Evolutionary conservation across 805 yeast genomes (phyloP).

Genomic region (Pichia californica): DNA sequence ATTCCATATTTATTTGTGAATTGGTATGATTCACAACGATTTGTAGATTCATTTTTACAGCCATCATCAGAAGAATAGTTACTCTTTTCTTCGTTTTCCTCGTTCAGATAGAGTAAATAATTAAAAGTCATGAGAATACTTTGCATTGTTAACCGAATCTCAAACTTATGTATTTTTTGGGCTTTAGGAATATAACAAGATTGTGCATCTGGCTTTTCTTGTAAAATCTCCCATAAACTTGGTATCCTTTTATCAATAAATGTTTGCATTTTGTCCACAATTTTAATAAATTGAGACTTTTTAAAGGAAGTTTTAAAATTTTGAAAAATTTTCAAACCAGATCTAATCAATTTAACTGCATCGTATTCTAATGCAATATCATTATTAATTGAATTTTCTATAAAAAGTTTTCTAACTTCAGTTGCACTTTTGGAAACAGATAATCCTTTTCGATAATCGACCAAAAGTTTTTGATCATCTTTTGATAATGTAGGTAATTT

Average conservation of each 20-base stretch:
- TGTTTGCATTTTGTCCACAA: slow-evolving; percentile 29
- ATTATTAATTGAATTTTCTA: slow-evolving; percentile 29
- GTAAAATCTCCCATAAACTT: slow-evolving; percentile 28
- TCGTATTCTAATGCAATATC: slow-evolving; percentile 30
- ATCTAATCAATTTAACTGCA: slow-evolving; percentile 27
- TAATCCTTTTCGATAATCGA: slow-evolving; percentile 26
- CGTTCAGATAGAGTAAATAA: slow-evolving; percentile 32
- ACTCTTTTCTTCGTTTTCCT: slow-evolving; percentile 6
- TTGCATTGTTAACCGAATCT: slow-evolving; percentile 23
- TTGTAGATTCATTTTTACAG: slow-evolving; percentile 14
- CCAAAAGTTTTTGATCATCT: slow-evolving; percentile 16
- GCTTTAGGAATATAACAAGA: slow-evolving; percentile 25
- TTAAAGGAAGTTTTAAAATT: slow-evolving; percentile 27
- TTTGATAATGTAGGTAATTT: slow-evolving; percentile 30
- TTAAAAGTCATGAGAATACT: slow-evolving; percentile 27
- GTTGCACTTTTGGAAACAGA: slow-evolving; percentile 17
- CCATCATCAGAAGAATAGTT: neutral
- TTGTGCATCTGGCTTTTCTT: slow-evolving; percentile 10
- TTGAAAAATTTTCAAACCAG: slow-evolving; percentile 27
- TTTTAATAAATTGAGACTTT: slow-evolving; percentile 30
- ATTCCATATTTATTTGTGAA: slow-evolving; percentile 14
- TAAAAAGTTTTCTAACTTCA: slow-evolving; percentile 18
- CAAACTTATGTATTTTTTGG: slow-evolving; percentile 29
- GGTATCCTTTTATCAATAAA: slow-evolving; percentile 26
- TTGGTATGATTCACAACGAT: neutral